Conservation (phyloP, 257 asterid genomes). For the Jaltomata sinuosa region DNA sequence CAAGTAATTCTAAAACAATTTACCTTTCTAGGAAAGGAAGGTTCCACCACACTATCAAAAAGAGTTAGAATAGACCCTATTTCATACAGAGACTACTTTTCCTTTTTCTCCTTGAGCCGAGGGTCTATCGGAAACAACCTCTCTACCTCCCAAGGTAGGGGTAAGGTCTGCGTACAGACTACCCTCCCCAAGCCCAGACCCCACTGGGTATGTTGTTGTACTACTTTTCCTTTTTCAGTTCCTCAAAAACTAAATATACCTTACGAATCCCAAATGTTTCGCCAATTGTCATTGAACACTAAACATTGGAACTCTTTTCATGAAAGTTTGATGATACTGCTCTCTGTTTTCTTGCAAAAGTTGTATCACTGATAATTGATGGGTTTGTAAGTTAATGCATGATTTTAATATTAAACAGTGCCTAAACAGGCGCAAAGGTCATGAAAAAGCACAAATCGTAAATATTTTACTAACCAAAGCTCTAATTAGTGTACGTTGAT, state of each 20-base stretch:
- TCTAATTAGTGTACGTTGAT: background rate
- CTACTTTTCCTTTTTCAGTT: background rate
- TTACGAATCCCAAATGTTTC: background rate
- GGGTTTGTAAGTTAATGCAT: background rate
- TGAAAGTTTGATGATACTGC: background rate
- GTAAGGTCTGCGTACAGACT: background rate
- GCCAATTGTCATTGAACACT: background rate
- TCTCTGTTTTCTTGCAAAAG: background rate
- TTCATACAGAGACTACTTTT: background rate
- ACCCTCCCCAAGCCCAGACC: background rate
- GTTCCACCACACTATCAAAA: background rate
- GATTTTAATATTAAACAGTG: background rate
- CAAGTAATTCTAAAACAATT: background rate
- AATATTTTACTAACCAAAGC: background rate
- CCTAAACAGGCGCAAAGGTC: background rate
- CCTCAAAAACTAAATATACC: background rate
- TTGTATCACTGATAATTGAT: background rate
- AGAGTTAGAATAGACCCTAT: background rate
- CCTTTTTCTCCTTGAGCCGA: background rate
- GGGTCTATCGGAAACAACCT: background rate
- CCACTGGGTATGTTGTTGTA: background rate
- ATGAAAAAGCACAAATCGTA: background rate
- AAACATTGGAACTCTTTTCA: background rate
- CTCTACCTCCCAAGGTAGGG: background rate
- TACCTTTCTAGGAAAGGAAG: background rate